Evolutionary conservation across 305 asterid species (phyloP).

Genomic region (Fraxinus baroniana): DNA sequence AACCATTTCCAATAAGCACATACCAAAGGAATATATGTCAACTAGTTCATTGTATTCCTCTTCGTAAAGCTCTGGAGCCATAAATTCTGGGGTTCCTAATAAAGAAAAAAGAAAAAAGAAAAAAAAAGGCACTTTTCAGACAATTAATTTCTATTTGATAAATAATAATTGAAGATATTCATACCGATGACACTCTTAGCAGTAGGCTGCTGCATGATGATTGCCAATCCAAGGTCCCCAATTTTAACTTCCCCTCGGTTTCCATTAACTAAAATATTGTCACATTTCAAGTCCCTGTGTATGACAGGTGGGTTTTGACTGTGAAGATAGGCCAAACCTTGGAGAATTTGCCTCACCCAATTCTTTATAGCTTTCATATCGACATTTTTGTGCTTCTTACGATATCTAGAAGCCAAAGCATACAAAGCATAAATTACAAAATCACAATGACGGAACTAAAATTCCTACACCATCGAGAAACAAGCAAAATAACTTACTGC

Average conservation of each 20-base stretch:
- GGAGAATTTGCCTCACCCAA: slow-evolving; percentile 82
- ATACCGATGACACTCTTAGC: slow-evolving; percentile 79
- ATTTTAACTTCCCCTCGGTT: slow-evolving; percentile 77
- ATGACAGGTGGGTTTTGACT: slow-evolving; percentile 73
- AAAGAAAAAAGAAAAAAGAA: background rate
- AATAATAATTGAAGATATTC: background rate
- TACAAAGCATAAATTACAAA: background rate
- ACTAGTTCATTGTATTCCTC: slow-evolving; percentile 80
- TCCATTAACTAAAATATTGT: slow-evolving; percentile 78
- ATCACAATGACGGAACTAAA: background rate
- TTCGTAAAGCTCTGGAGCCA: slow-evolving; percentile 83
- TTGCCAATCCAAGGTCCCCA: slow-evolving; percentile 86
- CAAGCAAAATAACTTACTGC: slow-evolving; percentile 53
- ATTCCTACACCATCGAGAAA: background rate
- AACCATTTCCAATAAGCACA: slow-evolving; percentile 88
- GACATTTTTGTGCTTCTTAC: slow-evolving; percentile 61
- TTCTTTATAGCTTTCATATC: slow-evolving; percentile 71
- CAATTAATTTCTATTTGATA: background rate
- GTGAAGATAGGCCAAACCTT: slow-evolving; percentile 69
- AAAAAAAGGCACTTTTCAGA: background rate
- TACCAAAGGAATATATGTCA: slow-evolving; percentile 77
- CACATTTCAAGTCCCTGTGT: slow-evolving; percentile 87
- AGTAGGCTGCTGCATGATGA: slow-evolving; percentile 67
- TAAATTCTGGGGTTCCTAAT: slow-evolving; percentile 71
- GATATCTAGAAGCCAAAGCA: slow-evolving; percentile 44